phyloP scores from a whole-genome alignment of 805 yeast species.

The Candida sanyiensis region DNA sequence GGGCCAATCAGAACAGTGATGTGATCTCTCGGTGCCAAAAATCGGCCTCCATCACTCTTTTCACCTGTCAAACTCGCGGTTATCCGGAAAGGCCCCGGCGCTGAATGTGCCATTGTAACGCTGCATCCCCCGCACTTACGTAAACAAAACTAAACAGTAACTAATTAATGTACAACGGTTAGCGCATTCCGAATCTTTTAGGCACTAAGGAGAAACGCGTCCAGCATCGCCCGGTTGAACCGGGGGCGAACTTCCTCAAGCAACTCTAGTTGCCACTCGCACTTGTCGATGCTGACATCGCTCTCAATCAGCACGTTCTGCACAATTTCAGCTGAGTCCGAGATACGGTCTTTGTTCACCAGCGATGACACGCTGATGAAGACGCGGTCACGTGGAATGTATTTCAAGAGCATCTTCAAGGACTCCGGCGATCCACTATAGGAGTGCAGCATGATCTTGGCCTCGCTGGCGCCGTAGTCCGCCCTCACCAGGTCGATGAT shows the following conservation, averaged over 20 bases:
- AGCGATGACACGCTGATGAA: constrained; percentile 7
- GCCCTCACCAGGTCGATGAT: constrained; percentile 40
- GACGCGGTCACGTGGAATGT: constrained; percentile 11
- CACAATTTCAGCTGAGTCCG: constrained; percentile 1
- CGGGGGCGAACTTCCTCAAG: constrained; percentile 1
- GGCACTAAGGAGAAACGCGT: no score
- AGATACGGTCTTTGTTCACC: constrained; percentile 5
- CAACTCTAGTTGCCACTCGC: constrained; percentile 4
- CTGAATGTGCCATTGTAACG: constrained; percentile 1
- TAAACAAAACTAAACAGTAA: not conserved
- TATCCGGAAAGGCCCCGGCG: constrained; percentile 4
- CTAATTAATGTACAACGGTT: no score
- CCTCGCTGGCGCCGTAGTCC: constrained; percentile 18
- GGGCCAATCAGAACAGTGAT: constrained; percentile 4
- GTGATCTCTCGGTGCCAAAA: constrained; percentile 9
- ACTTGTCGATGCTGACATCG: constrained; percentile 18
- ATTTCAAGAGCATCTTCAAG: constrained; percentile 39
- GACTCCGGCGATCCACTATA: constrained; percentile 80
- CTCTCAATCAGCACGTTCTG: constrained; percentile 18
- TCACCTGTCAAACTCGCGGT: constrained; percentile 9
- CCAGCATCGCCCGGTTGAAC: no score
- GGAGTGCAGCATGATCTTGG: constrained; percentile 67
- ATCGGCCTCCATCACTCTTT: constrained; percentile 13
- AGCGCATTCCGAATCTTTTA: no score
- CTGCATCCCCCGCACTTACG: constrained; percentile 5